A percentile compares a stretch with the other conserved stretches of the same genome.
Conservation (phyloP, 2,329 filamentous ascomycete genomes). For the Alternaria panax region DNA sequence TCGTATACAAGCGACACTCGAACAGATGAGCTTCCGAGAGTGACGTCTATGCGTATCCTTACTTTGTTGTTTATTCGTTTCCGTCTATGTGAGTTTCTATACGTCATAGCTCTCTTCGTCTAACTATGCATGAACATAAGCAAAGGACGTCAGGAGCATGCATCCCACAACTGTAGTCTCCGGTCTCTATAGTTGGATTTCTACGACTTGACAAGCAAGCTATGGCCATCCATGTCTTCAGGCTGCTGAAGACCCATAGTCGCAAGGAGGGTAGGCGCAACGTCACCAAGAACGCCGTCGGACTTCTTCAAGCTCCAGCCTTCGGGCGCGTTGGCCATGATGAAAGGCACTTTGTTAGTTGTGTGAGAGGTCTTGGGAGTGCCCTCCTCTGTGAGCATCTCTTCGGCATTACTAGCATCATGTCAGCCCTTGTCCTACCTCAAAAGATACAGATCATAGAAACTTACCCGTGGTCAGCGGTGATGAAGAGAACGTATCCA, state of each 20-base stretch:
- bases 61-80: neutral
- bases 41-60: neutral
- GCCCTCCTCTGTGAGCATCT: conserved; percentile 96
- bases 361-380: conserved; percentile 99
- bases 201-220: conserved; percentile 77
- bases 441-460: neutral
- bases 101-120: neutral
- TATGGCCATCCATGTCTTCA: conserved; percentile 88
- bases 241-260: conserved; percentile 92
- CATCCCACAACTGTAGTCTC: neutral
- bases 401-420: conserved; percentile 80
- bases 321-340: conserved; percentile 95
- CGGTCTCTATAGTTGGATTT: neutral
- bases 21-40: neutral
- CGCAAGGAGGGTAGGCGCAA: conserved; percentile 90
- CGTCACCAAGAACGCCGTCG: conserved; percentile 92
- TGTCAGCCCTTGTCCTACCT: conserved; percentile 35
- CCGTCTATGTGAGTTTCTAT: conserved; percentile 2
- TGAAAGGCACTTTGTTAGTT: conserved; percentile 95
- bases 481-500: conserved; percentile 93
- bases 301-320: conserved; percentile 86
- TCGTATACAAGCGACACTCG: neutral
- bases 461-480: conserved; percentile 84
- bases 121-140: neutral
- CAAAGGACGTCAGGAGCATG: neutral